phyloP scores from a whole-genome alignment of 176 grass and related monocot species.

The Thinopyrum elongatum region DNA sequence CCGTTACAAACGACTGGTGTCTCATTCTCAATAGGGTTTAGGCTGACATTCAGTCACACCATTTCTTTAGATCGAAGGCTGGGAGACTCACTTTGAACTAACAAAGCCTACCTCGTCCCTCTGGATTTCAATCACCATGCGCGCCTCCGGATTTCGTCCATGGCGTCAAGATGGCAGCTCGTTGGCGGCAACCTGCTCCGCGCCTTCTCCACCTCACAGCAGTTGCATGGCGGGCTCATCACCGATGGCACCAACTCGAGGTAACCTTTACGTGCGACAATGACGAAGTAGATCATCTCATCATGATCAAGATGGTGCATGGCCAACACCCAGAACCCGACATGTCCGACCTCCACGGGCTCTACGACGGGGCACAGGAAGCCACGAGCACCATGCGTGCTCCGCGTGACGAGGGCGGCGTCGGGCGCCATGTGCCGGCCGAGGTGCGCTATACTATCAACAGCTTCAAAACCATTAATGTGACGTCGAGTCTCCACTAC shows the following conservation, averaged over 20 bases:
- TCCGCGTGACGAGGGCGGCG: constrained; percentile 45
- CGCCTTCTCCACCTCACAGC: constrained; percentile 30
- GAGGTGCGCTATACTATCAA: constrained; percentile 50
- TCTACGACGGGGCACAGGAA: constrained; percentile 63
- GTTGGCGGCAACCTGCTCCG: neutral
- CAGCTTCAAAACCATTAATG: too few relatives aligned
- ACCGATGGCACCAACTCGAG: neutral
- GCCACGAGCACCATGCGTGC: constrained; percentile 49
- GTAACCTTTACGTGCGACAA: constrained; percentile 54
- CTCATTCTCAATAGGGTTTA: too few relatives aligned
- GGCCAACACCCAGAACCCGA: constrained; percentile 44
- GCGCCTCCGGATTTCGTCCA: neutral
- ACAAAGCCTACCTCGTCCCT: too few relatives aligned
- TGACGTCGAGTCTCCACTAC: too few relatives aligned
- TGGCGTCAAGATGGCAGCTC: neutral
- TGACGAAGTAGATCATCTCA: constrained; percentile 54
- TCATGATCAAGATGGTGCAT: constrained; percentile 38
- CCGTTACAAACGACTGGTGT: too few relatives aligned
- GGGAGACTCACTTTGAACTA: too few relatives aligned
- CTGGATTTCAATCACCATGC: neutral
- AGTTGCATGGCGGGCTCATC: constrained; percentile 20
- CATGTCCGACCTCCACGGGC: constrained; percentile 13
- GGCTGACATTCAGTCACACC: too few relatives aligned
- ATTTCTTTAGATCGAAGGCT: too few relatives aligned
- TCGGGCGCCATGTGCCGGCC: constrained; percentile 38